Base-by-base conservation (phyloP, 2,329 filamentous ascomycete species). In the Ustulina deusta region DNA sequence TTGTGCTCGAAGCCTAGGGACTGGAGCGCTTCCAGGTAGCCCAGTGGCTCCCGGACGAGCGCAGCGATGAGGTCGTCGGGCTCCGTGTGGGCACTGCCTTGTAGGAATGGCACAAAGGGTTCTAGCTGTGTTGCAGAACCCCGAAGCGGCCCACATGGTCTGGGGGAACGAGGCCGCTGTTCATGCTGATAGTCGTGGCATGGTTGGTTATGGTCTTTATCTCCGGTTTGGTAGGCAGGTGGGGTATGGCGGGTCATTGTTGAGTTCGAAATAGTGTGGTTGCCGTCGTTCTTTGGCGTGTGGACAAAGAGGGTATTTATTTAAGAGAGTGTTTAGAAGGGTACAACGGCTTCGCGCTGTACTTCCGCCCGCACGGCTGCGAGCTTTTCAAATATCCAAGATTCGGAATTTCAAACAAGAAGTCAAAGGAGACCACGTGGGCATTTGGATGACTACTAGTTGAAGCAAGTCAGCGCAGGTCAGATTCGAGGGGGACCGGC, bases 1-100 rank as follows among this genome's bases (percentile, higher is more conserved):
- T 60, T 20, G 27, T 52, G 6, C 1, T 25, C 48, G 48, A 70
- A 70, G 25, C 68, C 65, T 17, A 70, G n/a, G 46, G 27, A 32
- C 13, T 44, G 15, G 3, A 69, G 61, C 2, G 38, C 40, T 17
- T 27, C 13, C 15, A 65, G 3, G 22, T 48, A 55, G 27, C 22
- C 11, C 13, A n/a, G 20, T n/a, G 32, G 52, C 20, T 62, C 44
- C n/a, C 22, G 49, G 32, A 48, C 15, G 22, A 68, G 29, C n/a
- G n/a, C 11, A 7, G 38, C 10, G 25, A 36, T 20, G 34, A 61
- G 46, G 22, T 52, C 36, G 10, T 52, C 48, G 13, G 17, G n/a
- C 20, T 56, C 40, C 29, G 7, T 34, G 29, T 52, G 6, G 10
- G 25, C 6, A 27, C 11, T 20, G 3, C n/a, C 17, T 6, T 9